Percentiles rank a stretch among this genome's conserved stretches.
Evolutionary conservation across 345 rosid species (phyloP).

Genomic region (Rubroshorea leprosula): DNA sequence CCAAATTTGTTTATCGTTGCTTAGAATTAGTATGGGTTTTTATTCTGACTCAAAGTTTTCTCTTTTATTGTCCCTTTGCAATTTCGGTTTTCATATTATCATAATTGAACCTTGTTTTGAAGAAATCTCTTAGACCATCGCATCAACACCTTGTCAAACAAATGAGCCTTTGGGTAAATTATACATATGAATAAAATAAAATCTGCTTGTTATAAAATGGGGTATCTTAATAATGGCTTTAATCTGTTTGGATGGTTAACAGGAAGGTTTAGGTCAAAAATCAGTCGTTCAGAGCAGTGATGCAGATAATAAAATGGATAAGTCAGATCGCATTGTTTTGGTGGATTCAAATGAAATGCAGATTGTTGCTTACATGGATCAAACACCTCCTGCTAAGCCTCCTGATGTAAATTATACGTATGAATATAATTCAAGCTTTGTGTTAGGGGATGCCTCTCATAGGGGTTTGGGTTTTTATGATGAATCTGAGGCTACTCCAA

Average conservation of each 20-base stretch:
- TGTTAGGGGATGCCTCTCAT: slow-evolving; percentile 54
- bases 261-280: slow-evolving; percentile 30
- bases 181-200: not conserved
- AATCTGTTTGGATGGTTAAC: slow-evolving; percentile 14
- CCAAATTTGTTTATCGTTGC: too few species aligned
- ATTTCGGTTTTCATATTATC: too few species aligned
- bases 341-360: slow-evolving; percentile 39
- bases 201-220: not conserved
- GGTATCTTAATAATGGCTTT: not conserved
- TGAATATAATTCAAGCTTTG: slow-evolving; percentile 56
- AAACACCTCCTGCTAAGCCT: slow-evolving; percentile 37
- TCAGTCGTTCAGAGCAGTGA: slow-evolving; percentile 6
- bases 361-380: slow-evolving; percentile 59
- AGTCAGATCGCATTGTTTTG: slow-evolving; percentile 35
- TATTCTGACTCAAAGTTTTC: too few species aligned
- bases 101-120: not conserved
- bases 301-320: slow-evolving; percentile 17
- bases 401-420: slow-evolving; percentile 34
- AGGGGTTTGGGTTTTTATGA: slow-evolving; percentile 59
- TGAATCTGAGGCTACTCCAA: slow-evolving; percentile 42
- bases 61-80: too few species aligned
- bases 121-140: not conserved
- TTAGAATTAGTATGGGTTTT: too few species aligned
- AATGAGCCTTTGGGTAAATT: not conserved
- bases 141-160: not conserved